Conservation (phyloP, 177 flowering plant genomes). For the Vitis hybrid region DNA sequence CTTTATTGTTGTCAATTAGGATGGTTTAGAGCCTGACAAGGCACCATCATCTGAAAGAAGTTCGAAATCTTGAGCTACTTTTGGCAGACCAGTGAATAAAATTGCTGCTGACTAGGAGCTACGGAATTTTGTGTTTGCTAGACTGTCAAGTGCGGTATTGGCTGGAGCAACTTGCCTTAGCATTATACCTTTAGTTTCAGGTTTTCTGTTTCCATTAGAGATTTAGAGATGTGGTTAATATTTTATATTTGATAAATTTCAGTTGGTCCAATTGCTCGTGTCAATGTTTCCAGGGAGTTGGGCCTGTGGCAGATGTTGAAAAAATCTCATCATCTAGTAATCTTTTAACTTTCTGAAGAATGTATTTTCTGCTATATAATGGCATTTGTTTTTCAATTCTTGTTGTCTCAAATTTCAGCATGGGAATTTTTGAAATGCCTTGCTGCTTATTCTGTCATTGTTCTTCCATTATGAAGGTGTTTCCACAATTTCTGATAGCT, state of each 20-base stretch:
- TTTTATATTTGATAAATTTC: background rate
- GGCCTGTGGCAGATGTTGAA: slow-evolving; percentile 58
- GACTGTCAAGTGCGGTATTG: too few relatives aligned
- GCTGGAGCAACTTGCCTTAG: too few relatives aligned
- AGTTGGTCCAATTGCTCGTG: slow-evolving; percentile 1
- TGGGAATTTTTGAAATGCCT: background rate
- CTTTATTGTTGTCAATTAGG: background rate
- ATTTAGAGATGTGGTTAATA: background rate
- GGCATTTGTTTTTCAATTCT: background rate
- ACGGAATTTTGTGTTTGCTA: too few relatives aligned
- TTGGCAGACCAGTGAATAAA: too few relatives aligned
- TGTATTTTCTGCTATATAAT: background rate
- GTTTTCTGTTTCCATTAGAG: too few relatives aligned
- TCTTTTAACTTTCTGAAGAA: background rate
- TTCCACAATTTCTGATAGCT: too few relatives aligned
- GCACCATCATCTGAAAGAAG: too few relatives aligned
- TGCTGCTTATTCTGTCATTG: background rate
- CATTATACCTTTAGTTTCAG: too few relatives aligned
- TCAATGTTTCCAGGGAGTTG: slow-evolving; percentile 42
- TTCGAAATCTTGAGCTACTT: too few relatives aligned
- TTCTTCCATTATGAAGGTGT: too few relatives aligned
- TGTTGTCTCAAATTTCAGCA: slow-evolving; percentile 36
- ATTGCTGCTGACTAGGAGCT: too few relatives aligned
- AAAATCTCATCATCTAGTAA: slow-evolving; percentile 63
- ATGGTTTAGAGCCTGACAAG: too few relatives aligned